Conservation (phyloP, 257 asterid genomes). For the Penstemon eatonii region DNA sequence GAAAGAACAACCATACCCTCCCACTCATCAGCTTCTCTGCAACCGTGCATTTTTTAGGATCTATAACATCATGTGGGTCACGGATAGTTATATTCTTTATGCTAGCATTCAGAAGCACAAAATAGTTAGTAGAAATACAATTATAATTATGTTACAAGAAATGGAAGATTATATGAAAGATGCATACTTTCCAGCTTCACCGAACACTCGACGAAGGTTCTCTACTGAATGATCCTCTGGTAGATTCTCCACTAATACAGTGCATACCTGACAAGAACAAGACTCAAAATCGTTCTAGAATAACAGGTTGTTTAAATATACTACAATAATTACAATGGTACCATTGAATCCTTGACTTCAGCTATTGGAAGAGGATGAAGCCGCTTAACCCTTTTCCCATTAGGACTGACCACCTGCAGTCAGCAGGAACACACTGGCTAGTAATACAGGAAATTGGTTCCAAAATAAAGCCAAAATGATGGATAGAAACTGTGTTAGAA, state of each 20-base stretch:
- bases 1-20: constrained; percentile 52
- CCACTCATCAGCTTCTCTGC: constrained; percentile 90
- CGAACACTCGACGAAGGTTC: constrained; percentile 75
- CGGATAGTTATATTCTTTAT: constrained; percentile 63
- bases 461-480: constrained; percentile 7
- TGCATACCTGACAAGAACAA: constrained; percentile 62
- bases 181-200: constrained; percentile 86
- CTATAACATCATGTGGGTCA: constrained; percentile 73
- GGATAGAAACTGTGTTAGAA: constrained; percentile 9
- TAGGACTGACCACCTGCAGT: constrained; percentile 76
- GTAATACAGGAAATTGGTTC: constrained; percentile 20
- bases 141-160: constrained; percentile 8
- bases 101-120: constrained; percentile 43
- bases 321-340: constrained; percentile 31
- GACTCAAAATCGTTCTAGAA: constrained; percentile 6
- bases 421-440: constrained; percentile 27
- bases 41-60: constrained; percentile 57
- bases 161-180: constrained; percentile 6
- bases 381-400: constrained; percentile 82
- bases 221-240: constrained; percentile 93
- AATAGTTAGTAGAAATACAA: constrained; percentile 4
- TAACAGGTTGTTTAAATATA: constrained; percentile 11
- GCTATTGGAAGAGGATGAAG: constrained; percentile 65
- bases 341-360: constrained; percentile 82
- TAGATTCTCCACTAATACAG: constrained; percentile 92